Conservation (phyloP, 1,284 basidiomycete species). For the Golubevia pallescens region DNA sequence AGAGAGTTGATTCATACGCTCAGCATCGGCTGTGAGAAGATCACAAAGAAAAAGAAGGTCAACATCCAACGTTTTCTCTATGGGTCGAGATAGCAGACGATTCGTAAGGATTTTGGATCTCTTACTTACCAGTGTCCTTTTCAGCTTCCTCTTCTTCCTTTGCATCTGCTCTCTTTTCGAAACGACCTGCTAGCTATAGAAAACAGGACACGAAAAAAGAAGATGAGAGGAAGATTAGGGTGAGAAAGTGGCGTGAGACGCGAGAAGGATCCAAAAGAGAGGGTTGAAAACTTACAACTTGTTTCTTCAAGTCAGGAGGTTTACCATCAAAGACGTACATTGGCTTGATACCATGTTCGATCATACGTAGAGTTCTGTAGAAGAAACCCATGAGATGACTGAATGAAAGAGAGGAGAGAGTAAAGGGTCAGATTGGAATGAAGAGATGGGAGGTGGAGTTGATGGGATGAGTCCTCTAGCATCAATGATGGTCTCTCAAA, state of each 20-base stretch:
- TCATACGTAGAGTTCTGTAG: slow-evolving; percentile 82
- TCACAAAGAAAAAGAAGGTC: no score
- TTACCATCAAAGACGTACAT: slow-evolving; percentile 98
- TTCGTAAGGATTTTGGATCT: no score
- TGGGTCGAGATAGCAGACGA: no score
- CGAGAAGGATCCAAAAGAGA: slow-evolving; percentile 5
- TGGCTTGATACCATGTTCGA: slow-evolving; percentile 98
- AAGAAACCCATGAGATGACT: slow-evolving; percentile 98
- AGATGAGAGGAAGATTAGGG: slow-evolving; percentile 4
- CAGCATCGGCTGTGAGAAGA: no score
- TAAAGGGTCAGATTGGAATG: no score
- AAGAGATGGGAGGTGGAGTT: no score
- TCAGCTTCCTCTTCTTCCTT: slow-evolving; percentile 94
- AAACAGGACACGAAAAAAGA: background rate
- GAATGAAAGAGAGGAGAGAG: background rate
- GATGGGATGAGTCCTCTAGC: no score
- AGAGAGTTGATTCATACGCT: slow-evolving; percentile 89
- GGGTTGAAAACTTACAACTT: slow-evolving; percentile 72
- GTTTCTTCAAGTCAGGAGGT: slow-evolving; percentile 94
- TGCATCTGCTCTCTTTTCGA: slow-evolving; percentile 87
- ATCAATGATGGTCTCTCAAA: no score
- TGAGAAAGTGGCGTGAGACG: background rate
- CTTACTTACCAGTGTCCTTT: slow-evolving; percentile 80
- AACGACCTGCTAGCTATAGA: slow-evolving; percentile 83
- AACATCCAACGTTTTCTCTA: no score